Conservation (phyloP, 208 protist genomes). For the Crithidia thermophila region DNA sequence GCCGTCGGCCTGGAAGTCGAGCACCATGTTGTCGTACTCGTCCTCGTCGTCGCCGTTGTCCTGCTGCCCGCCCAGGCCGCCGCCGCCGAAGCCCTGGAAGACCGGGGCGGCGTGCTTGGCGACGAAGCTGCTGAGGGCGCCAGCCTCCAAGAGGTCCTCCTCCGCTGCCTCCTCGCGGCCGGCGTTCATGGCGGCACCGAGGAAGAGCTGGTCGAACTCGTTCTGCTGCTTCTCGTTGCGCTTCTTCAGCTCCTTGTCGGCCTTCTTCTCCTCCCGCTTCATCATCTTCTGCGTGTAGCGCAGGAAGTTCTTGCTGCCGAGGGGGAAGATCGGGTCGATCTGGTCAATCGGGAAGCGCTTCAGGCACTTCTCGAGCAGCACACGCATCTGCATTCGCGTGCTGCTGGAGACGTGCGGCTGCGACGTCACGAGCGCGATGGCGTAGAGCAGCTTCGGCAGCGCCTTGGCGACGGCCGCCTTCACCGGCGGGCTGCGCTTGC, state of each 20-base stretch:
- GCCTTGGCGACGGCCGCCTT: conserved; percentile 52
- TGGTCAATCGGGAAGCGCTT: conserved; percentile 76
- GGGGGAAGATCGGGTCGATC: conserved; percentile 83
- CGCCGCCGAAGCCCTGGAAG: conserved; percentile 32
- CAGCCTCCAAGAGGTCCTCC: conserved; percentile 75
- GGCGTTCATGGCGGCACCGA: conserved; percentile 63
- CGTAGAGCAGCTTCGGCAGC: conserved; percentile 73
- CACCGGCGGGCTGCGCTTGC: conserved; percentile 70
- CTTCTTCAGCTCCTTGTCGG: conserved; percentile 60
- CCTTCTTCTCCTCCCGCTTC: conserved; percentile 81
- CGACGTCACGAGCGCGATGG: conserved; percentile 83
- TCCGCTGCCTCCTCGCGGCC: conserved; percentile 52
- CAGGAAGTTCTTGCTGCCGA: conserved; percentile 88
- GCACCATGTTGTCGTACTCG: conserved; percentile 76
- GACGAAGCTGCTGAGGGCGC: conserved; percentile 80
- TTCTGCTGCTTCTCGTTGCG: conserved; percentile 58
- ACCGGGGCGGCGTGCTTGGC: conserved; percentile 46
- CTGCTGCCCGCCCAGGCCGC: conserved; percentile 10
- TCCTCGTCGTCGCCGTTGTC: conserved; percentile 42
- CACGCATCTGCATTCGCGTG: conserved; percentile 81
- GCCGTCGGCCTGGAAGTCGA: conserved; percentile 76
- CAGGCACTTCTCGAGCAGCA: conserved; percentile 84
- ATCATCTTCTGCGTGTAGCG: conserved; percentile 88
- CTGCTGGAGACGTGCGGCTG: conserved; percentile 80
- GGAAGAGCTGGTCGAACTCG: conserved; percentile 86